Conservation (phyloP, 306 rosid species). For the Comarum palustre region DNA sequence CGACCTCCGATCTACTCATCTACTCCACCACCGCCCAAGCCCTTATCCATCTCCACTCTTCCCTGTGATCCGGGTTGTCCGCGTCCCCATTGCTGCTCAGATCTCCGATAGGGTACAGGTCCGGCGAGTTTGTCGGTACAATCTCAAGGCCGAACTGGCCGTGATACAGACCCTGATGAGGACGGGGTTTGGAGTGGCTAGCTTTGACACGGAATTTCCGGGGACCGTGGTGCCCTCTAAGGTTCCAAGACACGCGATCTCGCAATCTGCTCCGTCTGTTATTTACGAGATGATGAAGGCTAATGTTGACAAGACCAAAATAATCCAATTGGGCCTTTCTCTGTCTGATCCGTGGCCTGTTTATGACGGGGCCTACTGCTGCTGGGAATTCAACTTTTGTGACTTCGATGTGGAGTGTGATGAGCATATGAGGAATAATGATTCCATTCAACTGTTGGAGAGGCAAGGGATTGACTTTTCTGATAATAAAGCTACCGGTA, state of each 20-base stretch:
- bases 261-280: not conserved
- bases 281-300: conserved; percentile 2
- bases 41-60: not conserved
- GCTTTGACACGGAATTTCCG: conserved; percentile 20
- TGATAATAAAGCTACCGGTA: not conserved
- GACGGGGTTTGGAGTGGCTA: not conserved
- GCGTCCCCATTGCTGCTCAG: not conserved
- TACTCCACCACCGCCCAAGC: not conserved
- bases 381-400: conserved; percentile 9
- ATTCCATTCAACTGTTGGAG: not conserved
- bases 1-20: not conserved
- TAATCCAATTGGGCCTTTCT: not conserved
- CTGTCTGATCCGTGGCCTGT: not conserved
- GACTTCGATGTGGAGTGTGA: not conserved
- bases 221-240: not conserved
- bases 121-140: not conserved
- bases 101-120: not conserved
- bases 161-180: not conserved
- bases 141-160: not conserved
- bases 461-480: conserved; percentile 6
- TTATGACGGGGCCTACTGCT: not conserved
- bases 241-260: not conserved
- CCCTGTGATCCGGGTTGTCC: not conserved
- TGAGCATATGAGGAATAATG: not conserved
- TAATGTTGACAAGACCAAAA: not conserved